A percentile compares a stretch with the other conserved stretches of the same genome.
phyloP scores from a whole-genome alignment of 2,329 filamentous ascomycete genomes.

The Microsporum canis region DNA sequence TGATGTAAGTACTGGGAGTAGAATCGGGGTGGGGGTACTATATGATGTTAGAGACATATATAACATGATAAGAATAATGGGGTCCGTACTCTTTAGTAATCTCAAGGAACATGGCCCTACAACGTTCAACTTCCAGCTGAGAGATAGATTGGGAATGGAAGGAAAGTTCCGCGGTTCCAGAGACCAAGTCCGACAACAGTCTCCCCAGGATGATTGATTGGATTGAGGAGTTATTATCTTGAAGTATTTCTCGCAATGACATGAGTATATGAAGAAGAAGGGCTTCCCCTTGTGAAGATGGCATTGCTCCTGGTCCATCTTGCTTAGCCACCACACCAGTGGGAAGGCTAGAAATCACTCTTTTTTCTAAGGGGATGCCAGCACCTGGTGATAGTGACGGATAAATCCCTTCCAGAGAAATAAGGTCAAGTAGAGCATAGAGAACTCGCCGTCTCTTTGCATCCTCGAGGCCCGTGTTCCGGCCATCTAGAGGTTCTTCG shows the following conservation, averaged over 20 bases:
- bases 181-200: constrained; percentile 33
- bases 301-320: constrained; percentile 4
- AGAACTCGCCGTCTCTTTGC: constrained; percentile 31
- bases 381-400: constrained; percentile 34
- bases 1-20: constrained; percentile 28
- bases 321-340: constrained; percentile 33
- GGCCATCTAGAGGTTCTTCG: not conserved
- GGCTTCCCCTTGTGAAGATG: constrained; percentile 16
- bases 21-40: constrained; percentile 23
- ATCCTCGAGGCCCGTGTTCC: constrained; percentile 24
- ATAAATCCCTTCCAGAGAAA: constrained; percentile 37
- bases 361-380: constrained; percentile 34
- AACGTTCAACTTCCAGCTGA: constrained; percentile 13
- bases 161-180: constrained; percentile 28
- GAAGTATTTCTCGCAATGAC: constrained; percentile 22
- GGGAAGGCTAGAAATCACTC: constrained; percentile 34
- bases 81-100: constrained; percentile 27
- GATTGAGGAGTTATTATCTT: constrained; percentile 26
- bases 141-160: constrained; percentile 24
- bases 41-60: not conserved
- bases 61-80: not conserved
- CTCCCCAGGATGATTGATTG: constrained; percentile 30
- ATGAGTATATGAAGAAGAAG: constrained; percentile 25
- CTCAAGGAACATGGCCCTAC: constrained; percentile 19
- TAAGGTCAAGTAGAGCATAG: constrained; percentile 33